Percentiles rank a stretch among this genome's conserved stretches.
phyloP scores from a whole-genome alignment of 225 moss, liverwort and hornwort species.

The Sphagnum contortum region DNA sequence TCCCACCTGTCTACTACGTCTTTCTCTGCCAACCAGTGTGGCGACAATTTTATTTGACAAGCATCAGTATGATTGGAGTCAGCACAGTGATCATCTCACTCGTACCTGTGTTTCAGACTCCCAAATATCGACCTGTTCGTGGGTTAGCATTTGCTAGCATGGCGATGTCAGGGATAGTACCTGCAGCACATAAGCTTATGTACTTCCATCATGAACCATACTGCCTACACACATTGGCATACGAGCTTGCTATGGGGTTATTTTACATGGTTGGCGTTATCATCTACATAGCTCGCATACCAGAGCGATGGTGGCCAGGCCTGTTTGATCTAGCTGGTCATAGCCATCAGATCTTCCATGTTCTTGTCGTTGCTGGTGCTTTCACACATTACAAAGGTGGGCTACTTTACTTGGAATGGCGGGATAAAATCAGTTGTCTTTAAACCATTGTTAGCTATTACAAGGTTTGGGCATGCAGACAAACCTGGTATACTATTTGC shows the following conservation, averaged over 20 bases:
- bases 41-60: slow-evolving; percentile 69
- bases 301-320: slow-evolving; percentile 90
- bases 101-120: slow-evolving; percentile 69
- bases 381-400: slow-evolving; percentile 87
- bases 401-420: slow-evolving; percentile 80
- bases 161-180: slow-evolving; percentile 78
- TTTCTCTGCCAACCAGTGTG: slow-evolving; percentile 81
- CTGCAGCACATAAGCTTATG: slow-evolving; percentile 69
- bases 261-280: slow-evolving; percentile 64
- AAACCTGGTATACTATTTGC: too few species aligned
- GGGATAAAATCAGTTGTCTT: slow-evolving; percentile 60
- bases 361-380: slow-evolving; percentile 84
- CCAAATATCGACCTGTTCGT: slow-evolving; percentile 63
- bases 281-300: slow-evolving; percentile 73
- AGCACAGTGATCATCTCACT: slow-evolving; percentile 52
- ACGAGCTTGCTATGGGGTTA: slow-evolving; percentile 75
- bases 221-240: slow-evolving; percentile 56
- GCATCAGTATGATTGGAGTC: slow-evolving; percentile 54
- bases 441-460: too few species aligned
- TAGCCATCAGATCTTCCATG: slow-evolving; percentile 86
- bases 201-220: slow-evolving; percentile 64
- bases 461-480: too few species aligned
- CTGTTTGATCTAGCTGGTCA: slow-evolving; percentile 88
- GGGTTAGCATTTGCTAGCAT: slow-evolving; percentile 76
- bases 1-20: slow-evolving; percentile 88